Conservation (phyloP, 208 protist species). For the Angomonas ambiguus region DNA sequence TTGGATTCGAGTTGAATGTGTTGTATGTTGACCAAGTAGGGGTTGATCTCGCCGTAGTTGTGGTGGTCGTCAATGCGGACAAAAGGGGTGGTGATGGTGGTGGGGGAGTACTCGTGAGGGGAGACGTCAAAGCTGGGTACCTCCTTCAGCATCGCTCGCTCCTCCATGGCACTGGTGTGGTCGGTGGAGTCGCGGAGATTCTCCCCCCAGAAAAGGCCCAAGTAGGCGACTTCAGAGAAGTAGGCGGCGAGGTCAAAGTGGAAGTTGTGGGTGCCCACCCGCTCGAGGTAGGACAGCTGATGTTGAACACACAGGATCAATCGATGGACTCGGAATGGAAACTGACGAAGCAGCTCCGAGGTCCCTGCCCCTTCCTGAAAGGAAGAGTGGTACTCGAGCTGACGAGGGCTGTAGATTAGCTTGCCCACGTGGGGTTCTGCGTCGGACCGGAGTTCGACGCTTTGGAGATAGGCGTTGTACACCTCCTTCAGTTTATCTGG, state of each 20-base stretch:
- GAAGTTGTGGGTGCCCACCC: slow-evolving; percentile 17
- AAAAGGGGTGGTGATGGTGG: background rate
- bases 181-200: background rate
- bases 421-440: too few relatives aligned
- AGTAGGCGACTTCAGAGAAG: slow-evolving; percentile 29
- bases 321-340: background rate
- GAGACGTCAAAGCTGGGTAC: slow-evolving; percentile 9
- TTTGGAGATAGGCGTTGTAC: too few relatives aligned
- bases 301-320: slow-evolving; percentile 2
- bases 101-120: slow-evolving; percentile 13
- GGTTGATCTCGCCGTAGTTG: slow-evolving; percentile 38
- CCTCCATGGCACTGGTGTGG: background rate
- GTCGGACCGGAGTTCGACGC: too few relatives aligned
- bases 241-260: slow-evolving; percentile 41
- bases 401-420: background rate
- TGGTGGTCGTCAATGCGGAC: slow-evolving; percentile 24
- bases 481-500: too few relatives aligned
- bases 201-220: slow-evolving; percentile 17
- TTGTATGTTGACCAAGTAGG: slow-evolving; percentile 31
- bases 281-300: slow-evolving; percentile 24
- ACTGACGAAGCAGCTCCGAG: background rate
- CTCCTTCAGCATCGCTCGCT: background rate
- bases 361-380: background rate
- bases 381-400: background rate
- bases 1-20: slow-evolving; percentile 39